Evolutionary conservation across 2,329 filamentous ascomycete species (phyloP).

Genomic region (Fonsecaea pedrosoi): DNA sequence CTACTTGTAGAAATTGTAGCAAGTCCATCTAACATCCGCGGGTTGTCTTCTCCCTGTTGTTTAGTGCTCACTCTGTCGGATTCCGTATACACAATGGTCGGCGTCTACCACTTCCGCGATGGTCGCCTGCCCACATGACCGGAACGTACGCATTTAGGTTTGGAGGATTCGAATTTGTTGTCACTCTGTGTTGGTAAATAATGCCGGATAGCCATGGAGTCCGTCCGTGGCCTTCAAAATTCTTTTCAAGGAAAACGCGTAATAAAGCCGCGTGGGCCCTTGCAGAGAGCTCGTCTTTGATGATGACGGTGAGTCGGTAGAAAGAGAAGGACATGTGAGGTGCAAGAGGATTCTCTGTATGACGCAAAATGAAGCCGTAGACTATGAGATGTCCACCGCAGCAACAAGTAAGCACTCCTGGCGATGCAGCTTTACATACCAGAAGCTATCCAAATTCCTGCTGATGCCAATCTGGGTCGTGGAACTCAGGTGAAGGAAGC

Average conservation of each 20-base stretch:
- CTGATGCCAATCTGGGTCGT: slow-evolving; percentile 67
- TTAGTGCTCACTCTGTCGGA: slow-evolving; percentile 2
- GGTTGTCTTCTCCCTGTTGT: neutral
- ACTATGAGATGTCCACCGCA: neutral
- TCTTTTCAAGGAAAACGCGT: neutral
- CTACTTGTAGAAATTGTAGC: neutral
- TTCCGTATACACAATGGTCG: neutral
- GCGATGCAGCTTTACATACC: neutral
- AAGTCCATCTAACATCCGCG: neutral
- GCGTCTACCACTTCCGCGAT: neutral
- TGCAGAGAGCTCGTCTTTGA: neutral
- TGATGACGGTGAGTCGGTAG: neutral
- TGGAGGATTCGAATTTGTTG: neutral
- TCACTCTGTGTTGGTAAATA: neutral
- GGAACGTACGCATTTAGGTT: neutral
- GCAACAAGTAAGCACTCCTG: neutral
- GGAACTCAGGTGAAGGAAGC: slow-evolving; percentile 43
- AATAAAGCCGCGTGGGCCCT: neutral
- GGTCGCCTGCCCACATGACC: neutral
- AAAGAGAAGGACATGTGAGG: neutral
- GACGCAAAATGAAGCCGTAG: neutral
- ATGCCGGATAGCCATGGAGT: neutral
- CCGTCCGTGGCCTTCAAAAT: neutral
- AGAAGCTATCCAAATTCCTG: slow-evolving; percentile 58
- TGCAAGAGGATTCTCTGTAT: neutral